Evolutionary conservation across 2,329 filamentous ascomycete genomes (phyloP).

Genomic region (Microcyclosporella mali): DNA sequence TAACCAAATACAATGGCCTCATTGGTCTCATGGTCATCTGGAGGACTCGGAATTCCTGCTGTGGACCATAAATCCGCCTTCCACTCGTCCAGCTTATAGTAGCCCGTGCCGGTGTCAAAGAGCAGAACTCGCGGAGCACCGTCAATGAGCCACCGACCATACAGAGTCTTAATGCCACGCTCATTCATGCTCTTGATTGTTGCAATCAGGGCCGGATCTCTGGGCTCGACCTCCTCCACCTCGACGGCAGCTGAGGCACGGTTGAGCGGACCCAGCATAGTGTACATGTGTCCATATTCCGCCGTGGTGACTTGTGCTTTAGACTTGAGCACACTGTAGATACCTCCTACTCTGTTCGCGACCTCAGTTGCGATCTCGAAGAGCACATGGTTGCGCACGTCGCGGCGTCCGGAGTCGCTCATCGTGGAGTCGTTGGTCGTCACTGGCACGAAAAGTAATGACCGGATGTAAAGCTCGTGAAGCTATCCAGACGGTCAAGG

Average conservation of each 20-base stretch:
- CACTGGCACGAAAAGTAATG: conserved; percentile 3
- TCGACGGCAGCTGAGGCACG: conserved; percentile 91
- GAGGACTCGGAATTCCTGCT: conserved; percentile 87
- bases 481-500: conserved; percentile 5
- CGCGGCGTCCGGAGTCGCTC: conserved; percentile 44
- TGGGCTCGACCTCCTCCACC: conserved; percentile 86
- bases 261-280: conserved; percentile 89
- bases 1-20: conserved; percentile 98
- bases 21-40: conserved; percentile 89
- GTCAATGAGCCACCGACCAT: conserved; percentile 96
- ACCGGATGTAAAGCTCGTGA: conserved; percentile 1
- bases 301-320: conserved; percentile 96
- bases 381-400: conserved; percentile 91
- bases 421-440: conserved; percentile 20
- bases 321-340: conserved; percentile 98
- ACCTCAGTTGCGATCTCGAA: conserved; percentile 98
- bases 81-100: conserved; percentile 90
- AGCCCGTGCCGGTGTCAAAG: conserved; percentile 91
- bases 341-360: conserved; percentile 94
- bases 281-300: conserved; percentile 97
- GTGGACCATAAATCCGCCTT: conserved; percentile 92
- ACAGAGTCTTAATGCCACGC: conserved; percentile 80
- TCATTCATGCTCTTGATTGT: conserved; percentile 92
- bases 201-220: conserved; percentile 67
- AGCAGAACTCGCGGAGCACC: conserved; percentile 88